Evolutionary conservation across 192 early-diverging fungal species (phyloP).

Genomic region (Dimargaris cristalligena): DNA sequence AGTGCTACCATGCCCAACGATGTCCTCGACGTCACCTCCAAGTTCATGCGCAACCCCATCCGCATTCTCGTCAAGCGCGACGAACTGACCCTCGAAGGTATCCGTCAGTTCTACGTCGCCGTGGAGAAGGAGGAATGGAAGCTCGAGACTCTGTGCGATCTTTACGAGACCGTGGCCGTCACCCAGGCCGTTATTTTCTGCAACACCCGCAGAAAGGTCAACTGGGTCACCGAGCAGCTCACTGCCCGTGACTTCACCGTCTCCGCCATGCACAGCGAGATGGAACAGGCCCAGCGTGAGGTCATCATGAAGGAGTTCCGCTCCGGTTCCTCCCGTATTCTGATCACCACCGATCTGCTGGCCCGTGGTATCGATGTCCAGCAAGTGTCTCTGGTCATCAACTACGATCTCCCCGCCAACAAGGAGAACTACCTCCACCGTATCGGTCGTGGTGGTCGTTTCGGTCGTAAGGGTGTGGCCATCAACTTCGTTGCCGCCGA

Average conservation of each 20-base stretch:
- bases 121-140: slow-evolving; percentile 99
- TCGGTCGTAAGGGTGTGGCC: slow-evolving; percentile 99
- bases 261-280: slow-evolving; percentile 98
- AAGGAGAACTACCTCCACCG: slow-evolving; percentile 99
- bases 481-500: slow-evolving; percentile 98
- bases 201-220: slow-evolving; percentile 99
- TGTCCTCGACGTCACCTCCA: slow-evolving; percentile 87
- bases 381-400: slow-evolving; percentile 97
- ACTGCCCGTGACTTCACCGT: slow-evolving; percentile 82
- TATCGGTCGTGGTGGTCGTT: slow-evolving; percentile 99
- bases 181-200: slow-evolving; percentile 99
- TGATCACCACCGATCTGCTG: slow-evolving; percentile 95
- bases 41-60: slow-evolving; percentile 97
- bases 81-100: slow-evolving; percentile 89
- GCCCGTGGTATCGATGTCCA: slow-evolving; percentile 99
- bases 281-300: slow-evolving; percentile 91
- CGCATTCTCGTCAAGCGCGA: slow-evolving; percentile 98
- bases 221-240: slow-evolving; percentile 97
- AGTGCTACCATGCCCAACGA: slow-evolving; percentile 94
- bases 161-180: slow-evolving; percentile 96
- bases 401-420: slow-evolving; percentile 96
- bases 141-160: slow-evolving; percentile 92
- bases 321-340: slow-evolving; percentile 85
- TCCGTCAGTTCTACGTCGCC: slow-evolving; percentile 94
- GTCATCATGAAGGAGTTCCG: slow-evolving; percentile 99